A percentile compares a stretch with the other conserved stretches of the same genome.
Evolutionary conservation across 208 protist genomes (phyloP).

Genomic region (Trypanosomatidae sp.): DNA sequence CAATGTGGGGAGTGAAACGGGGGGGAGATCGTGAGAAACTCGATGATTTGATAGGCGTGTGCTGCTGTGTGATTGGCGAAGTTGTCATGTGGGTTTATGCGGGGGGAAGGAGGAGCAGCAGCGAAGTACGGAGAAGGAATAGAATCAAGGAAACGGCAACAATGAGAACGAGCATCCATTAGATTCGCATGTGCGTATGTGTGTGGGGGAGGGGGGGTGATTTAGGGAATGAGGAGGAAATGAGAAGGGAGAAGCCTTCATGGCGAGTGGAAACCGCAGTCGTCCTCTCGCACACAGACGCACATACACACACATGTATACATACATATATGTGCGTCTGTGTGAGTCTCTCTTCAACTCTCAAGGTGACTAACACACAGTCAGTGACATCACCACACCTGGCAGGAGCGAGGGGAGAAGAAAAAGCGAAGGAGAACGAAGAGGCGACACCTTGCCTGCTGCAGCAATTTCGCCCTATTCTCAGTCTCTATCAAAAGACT

Average conservation of each 20-base stretch:
- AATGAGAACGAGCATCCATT: conserved; percentile 6
- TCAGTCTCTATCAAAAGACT: not conserved
- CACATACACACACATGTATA: not conserved
- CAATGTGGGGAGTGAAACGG: not conserved
- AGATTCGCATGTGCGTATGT: not conserved
- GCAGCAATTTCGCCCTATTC: not conserved
- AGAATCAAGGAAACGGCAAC: conserved; percentile 6
- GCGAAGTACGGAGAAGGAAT: not conserved
- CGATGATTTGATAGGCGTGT: too few species aligned
- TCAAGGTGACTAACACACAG: not conserved
- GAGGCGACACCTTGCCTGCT: not conserved
- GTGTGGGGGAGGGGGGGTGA: not conserved
- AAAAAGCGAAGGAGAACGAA: conserved; percentile 3
- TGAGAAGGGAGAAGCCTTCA: not conserved
- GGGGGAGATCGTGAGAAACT: not conserved
- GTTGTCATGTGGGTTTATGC: not conserved
- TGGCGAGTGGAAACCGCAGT: not conserved
- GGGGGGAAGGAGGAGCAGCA: not conserved
- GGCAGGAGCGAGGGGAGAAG: not conserved
- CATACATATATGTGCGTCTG: not conserved
- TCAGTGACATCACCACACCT: not conserved
- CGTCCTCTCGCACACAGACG: not conserved
- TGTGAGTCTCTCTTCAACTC: not conserved
- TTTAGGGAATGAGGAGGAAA: not conserved
- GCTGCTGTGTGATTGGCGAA: not conserved